Evolutionary conservation across 2,329 filamentous ascomycete species (phyloP), one percentile per base, ranked within the genome.

Genomic region (Trichothecium roseum): DNA sequence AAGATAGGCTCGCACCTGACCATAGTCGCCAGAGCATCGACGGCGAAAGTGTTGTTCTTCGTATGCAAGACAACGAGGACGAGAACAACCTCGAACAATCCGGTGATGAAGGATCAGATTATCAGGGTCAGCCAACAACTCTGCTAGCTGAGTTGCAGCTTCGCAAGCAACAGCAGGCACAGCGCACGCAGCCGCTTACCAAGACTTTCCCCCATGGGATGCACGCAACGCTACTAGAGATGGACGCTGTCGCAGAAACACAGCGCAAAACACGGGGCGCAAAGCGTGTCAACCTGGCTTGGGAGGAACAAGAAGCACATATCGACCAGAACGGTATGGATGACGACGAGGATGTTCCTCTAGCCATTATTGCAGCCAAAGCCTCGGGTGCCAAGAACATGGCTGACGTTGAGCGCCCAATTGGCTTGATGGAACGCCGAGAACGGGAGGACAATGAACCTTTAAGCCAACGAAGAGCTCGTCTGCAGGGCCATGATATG

Each of bases 361-460:
- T 98, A 4, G 91, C 82, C 9, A 67, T 96, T 44, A 68, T 98
- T 13, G 78, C 81, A 1, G 68, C 66, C 28, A 75, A 74, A 42
- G 66, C 72, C 7, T 63, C 69, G n/a, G 68, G 68, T 10, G 59
- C 60, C 22, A 59, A 66, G 39, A 63, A 68, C 33, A 56, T 68
- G 40, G 65, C 67, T 38, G 69, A 74, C 59, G 50, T 78, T 43
- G 69, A 78, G 57, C 60, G 77, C 9, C 83, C 84, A 1, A 55
- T 86, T 5, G 84, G 84, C 4, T 57, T 91, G 37, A 79, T 91
- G 66, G 83, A 93, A 52, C 78, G 76, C 47, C 78, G 85, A 32
- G 81, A 93, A 40, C 63, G 91, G 44, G 91, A 98, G 54, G 91
- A 98, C 49, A 91, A 87, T 37, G 91, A 96, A 54, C 88, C 91